A percentile compares a stretch with the other conserved stretches of the same genome.
Conservation (phyloP, 371 early-diverging fungal species). For the Mortierella polycephala region DNA sequence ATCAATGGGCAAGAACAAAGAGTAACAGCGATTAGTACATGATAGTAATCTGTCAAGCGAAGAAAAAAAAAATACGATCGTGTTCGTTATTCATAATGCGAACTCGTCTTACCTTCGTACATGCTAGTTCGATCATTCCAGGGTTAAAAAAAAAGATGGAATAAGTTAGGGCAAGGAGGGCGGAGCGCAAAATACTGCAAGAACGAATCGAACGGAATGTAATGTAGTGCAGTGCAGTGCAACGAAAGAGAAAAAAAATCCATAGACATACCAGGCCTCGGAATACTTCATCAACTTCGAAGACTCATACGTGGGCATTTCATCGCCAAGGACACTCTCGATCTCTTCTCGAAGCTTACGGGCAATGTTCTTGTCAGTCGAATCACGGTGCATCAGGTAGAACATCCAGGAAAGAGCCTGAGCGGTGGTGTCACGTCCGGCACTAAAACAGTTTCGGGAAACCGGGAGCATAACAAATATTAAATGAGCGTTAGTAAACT, state of each 20-base stretch:
- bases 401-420: constrained; percentile 71
- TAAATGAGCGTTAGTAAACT: no score
- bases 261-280: constrained; percentile 42
- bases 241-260: no score
- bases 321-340: constrained; percentile 39
- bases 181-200: no score
- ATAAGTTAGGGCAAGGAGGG: no score
- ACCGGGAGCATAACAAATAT: no score
- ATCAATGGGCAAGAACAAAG: neutral
- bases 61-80: neutral
- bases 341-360: constrained; percentile 71
- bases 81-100: neutral
- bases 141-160: no score
- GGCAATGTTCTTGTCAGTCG: constrained; percentile 65
- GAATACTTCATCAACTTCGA: constrained; percentile 52
- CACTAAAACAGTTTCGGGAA: neutral
- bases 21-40: no score
- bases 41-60: no score
- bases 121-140: no score
- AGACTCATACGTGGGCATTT: constrained; percentile 41
- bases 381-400: constrained; percentile 58
- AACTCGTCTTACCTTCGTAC: no score
- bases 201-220: no score
- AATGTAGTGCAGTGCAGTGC: no score
- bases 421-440: constrained; percentile 64